Evolutionary conservation across 2,329 filamentous ascomycete species (phyloP), one percentile per base, ranked within the genome.

Genomic region (Nothomitra cinnamomea): DNA sequence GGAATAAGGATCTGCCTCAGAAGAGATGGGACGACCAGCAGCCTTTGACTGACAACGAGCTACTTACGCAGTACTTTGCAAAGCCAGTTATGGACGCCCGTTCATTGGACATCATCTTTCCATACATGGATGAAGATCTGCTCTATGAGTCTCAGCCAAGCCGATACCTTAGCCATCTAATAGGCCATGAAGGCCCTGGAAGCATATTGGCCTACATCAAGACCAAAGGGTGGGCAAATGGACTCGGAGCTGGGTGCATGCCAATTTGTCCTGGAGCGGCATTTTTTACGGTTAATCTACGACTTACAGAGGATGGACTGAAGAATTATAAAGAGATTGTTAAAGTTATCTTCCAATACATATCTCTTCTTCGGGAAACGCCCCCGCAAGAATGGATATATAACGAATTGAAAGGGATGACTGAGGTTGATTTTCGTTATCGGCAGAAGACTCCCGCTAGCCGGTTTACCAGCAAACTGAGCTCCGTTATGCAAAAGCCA

Each of bases 341-440:
- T 58, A 89, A 89, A 66, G 78, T 82, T 28, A 76, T 95, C 57
- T 95, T 95, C 70, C 83, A 94, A 65, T 98, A 98, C 62, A 81
- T 96, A 57, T 81, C 87, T 10, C 78, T 98, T 65, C 77, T 98
- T 54, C 81, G 80, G 57, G 85, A 94, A 61, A 75, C 76, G 1
- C 78, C 83, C 3, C 89, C 90, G 0, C 83, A 94, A 60, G 75
- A 94, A 65, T 96, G 92, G 92, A 88, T 96, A 55, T 89, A 92
- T 56, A 79, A 94, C 32, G 92, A 98, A 68, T 85, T 92, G 66
- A 90, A 88, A 67, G 82, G 82, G 36, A 81, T 96, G 70, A 82
- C 85, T 45, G 89, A 96, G 59, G 87, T 96, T 12, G 85, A 94
- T 60, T 98, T 98, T 74, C 86, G 85, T 59, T 98, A 94, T 69